Conservation (phyloP, 2,329 filamentous ascomycete species). For the Cercospora sp. region DNA sequence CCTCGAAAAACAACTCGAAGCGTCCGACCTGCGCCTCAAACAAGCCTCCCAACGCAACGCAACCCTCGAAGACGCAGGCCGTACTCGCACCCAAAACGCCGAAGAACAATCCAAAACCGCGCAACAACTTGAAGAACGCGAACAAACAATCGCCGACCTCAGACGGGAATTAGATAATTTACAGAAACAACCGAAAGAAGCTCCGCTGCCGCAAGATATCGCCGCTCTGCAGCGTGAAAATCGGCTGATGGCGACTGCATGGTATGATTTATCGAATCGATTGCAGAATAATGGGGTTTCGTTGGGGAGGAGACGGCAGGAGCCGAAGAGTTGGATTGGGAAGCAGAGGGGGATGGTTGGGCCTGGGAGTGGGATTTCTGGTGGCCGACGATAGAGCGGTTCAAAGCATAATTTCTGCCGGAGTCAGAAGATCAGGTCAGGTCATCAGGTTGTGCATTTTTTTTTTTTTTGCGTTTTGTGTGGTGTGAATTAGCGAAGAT, state of each 20-base stretch:
- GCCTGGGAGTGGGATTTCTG: slow-evolving; percentile 22
- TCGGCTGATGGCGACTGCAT: slow-evolving; percentile 75
- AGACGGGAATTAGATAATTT: slow-evolving; percentile 36
- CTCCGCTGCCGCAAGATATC: slow-evolving; percentile 47
- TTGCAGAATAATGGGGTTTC: slow-evolving; percentile 82
- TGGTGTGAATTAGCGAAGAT: neutral
- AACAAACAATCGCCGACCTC: slow-evolving; percentile 34
- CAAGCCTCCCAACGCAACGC: slow-evolving; percentile 37
- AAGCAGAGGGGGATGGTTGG: slow-evolving; percentile 66
- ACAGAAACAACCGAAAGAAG: slow-evolving; percentile 25
- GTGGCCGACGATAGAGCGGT: slow-evolving; percentile 7
- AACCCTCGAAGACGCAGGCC: slow-evolving; percentile 34
- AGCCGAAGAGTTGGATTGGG: slow-evolving; percentile 78
- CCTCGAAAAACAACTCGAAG: slow-evolving; percentile 38
- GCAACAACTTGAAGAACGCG: slow-evolving; percentile 32
- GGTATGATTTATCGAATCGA: slow-evolving; percentile 78
- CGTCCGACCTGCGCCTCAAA: slow-evolving; percentile 37
- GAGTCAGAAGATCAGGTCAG: neutral
- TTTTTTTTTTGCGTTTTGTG: neutral
- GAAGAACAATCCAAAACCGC: slow-evolving; percentile 25
- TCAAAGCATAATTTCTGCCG: too few relatives aligned
- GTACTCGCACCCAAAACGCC: slow-evolving; percentile 17
- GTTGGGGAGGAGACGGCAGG: slow-evolving; percentile 71
- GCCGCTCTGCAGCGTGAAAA: slow-evolving; percentile 76
- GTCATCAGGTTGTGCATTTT: neutral